phyloP scores from a whole-genome alignment of 2,329 filamentous ascomycete species.

The Monilinia aucupariae region DNA sequence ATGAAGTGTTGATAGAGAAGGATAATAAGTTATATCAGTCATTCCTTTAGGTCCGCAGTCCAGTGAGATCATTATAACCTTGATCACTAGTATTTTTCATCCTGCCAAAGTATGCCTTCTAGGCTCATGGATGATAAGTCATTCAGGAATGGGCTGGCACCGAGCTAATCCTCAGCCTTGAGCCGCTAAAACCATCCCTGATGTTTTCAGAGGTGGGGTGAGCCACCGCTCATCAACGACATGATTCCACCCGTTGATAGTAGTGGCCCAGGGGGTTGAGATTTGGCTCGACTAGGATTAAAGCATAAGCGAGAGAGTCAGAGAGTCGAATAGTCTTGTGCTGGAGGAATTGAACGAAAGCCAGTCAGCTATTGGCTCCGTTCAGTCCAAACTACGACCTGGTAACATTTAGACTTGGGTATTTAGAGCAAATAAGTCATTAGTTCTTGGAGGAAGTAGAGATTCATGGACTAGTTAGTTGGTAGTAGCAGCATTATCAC shows the following conservation, averaged over 20 bases:
- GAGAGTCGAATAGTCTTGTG: neutral
- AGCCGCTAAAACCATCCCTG: conserved; percentile 20
- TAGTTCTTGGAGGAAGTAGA: neutral
- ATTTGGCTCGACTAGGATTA: conserved; percentile 8
- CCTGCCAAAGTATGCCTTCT: conserved; percentile 15
- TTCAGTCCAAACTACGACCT: neutral
- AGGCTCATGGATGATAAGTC: conserved; percentile 19
- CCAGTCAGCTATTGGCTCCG: neutral
- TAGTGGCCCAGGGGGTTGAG: conserved; percentile 5
- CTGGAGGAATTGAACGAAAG: conserved; percentile 9
- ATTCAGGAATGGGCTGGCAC: conserved; percentile 18
- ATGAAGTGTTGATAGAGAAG: neutral
- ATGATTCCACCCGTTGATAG: conserved; percentile 12
- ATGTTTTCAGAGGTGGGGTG: conserved; percentile 6
- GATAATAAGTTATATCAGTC: conserved; percentile 17
- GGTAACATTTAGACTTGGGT: neutral
- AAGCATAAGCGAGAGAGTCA: neutral
- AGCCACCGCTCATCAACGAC: neutral
- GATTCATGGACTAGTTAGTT: too few relatives aligned
- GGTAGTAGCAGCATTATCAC: neutral
- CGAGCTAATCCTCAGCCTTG: conserved; percentile 29
- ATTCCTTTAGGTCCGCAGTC: conserved; percentile 14
- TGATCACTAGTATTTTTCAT: conserved; percentile 15
- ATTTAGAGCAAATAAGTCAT: neutral
- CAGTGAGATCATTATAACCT: conserved; percentile 31